phyloP scores from a whole-genome alignment of 345 rosid genomes.

The Lumnitzera littorea region DNA sequence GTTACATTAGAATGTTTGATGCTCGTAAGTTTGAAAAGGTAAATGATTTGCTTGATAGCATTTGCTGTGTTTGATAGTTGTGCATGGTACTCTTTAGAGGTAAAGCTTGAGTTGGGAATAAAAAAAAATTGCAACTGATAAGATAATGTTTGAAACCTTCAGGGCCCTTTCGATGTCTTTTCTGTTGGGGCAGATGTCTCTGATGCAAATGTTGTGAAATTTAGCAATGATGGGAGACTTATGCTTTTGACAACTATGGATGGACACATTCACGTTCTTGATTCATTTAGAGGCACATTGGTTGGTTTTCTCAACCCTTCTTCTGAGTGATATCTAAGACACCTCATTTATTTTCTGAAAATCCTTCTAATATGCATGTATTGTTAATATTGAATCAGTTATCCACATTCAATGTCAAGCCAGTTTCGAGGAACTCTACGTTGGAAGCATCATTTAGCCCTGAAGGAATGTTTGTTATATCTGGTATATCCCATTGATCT shows the following conservation, averaged over 20 bases:
- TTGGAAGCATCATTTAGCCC: constrained; percentile 97
- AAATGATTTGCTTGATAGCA: constrained; percentile 8
- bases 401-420: constrained; percentile 76
- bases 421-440: constrained; percentile 70
- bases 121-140: constrained; percentile 1
- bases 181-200: constrained; percentile 84
- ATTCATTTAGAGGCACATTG: constrained; percentile 87
- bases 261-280: constrained; percentile 73
- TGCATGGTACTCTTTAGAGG: neutral
- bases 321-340: neutral
- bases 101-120: neutral
- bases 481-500: constrained; percentile 40
- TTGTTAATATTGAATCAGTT: constrained; percentile 34
- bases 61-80: neutral
- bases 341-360: neutral
- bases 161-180: constrained; percentile 91
- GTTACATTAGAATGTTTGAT: constrained; percentile 88
- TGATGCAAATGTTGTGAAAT: constrained; percentile 81
- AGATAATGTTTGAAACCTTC: constrained; percentile 5
- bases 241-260: constrained; percentile 88
- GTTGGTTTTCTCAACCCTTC: constrained; percentile 6
- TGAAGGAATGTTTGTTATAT: constrained; percentile 82
- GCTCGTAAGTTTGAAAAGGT: constrained; percentile 94
- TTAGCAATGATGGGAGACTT: constrained; percentile 83
- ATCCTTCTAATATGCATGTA: constrained; percentile 7